These are phyloP conservation scores for Borovskyia barvae DNA, from an alignment of 208 protist genomes.

Conservation along the genomic window DNA sequence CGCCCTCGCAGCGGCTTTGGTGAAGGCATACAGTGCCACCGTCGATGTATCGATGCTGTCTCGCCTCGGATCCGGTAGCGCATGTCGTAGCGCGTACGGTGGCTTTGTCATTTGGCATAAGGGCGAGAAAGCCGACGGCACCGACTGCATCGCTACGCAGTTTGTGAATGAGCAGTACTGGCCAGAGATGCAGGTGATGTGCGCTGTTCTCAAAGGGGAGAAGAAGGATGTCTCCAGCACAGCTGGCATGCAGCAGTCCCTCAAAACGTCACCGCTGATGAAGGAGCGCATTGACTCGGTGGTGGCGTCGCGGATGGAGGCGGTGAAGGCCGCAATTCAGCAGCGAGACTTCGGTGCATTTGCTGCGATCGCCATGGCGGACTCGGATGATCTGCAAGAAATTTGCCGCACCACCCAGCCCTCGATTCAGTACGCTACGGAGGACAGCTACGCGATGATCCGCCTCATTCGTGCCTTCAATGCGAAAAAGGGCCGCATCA, in stretches of 20 bases:
- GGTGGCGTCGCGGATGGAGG: constrained; percentile 90
- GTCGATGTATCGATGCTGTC: constrained; percentile 91
- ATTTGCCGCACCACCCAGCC: constrained; percentile 97
- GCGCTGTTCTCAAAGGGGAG: constrained; percentile 88
- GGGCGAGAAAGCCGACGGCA: constrained; percentile 80
- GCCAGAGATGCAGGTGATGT: constrained; percentile 92
- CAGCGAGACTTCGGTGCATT: constrained; percentile 94
- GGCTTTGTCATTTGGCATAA: constrained; percentile 98
- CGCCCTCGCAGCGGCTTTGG: constrained; percentile 89
- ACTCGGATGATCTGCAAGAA: constrained; percentile 98
- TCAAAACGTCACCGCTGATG: constrained; percentile 93
- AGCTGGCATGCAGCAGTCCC: constrained; percentile 95
- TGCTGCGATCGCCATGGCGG: constrained; percentile 91
- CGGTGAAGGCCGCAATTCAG: constrained; percentile 92
- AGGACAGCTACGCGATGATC: constrained; percentile 96
- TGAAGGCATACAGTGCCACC: constrained; percentile 51
- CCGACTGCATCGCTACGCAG: constrained; percentile 93
- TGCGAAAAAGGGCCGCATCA: constrained; percentile 54
- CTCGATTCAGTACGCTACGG: constrained; percentile 98
- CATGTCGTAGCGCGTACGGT: constrained; percentile 97
- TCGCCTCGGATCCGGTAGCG: constrained; percentile 94
- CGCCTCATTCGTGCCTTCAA: constrained; percentile 93
- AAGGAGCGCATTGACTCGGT: constrained; percentile 73
- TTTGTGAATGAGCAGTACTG: constrained; percentile 91
- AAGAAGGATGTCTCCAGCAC: constrained; percentile 96